Conservation (phyloP, 345 rosid species). For the Eucalyptus curtisii region DNA sequence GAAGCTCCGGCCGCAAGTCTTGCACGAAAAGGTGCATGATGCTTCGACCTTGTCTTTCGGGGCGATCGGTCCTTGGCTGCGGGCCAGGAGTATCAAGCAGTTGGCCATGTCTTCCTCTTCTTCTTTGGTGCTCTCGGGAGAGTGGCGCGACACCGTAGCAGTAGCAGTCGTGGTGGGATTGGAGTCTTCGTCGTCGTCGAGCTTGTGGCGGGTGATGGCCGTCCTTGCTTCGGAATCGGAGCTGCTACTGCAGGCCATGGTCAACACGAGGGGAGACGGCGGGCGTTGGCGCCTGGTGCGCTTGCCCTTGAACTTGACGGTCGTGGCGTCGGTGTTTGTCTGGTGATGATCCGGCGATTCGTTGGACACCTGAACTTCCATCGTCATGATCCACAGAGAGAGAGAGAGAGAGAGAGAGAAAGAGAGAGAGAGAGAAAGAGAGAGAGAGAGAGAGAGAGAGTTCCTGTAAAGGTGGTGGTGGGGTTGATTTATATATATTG, state of each 20-base stretch:
- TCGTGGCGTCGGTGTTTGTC: neutral
- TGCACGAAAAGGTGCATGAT: slow-evolving; percentile 41
- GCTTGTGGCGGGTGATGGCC: neutral
- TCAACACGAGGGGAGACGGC: slow-evolving; percentile 25
- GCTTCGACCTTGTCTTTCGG: neutral
- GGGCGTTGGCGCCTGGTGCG: slow-evolving; percentile 66
- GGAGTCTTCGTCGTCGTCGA: neutral
- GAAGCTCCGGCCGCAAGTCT: slow-evolving; percentile 71
- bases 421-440: neutral
- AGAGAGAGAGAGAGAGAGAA: neutral
- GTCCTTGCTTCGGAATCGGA: neutral
- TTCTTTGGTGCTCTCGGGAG: slow-evolving; percentile 5
- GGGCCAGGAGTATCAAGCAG: slow-evolving; percentile 57
- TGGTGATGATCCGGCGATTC: neutral
- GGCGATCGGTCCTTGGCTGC: neutral
- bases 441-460: neutral
- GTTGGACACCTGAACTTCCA: slow-evolving; percentile 2
- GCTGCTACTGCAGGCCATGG: slow-evolving; percentile 11
- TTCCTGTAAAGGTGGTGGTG: neutral
- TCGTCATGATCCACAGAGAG: neutral
- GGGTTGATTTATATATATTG: neutral
- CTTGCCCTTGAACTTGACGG: slow-evolving; percentile 28
- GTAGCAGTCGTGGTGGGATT: neutral
- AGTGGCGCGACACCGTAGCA: neutral
- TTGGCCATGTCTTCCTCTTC: slow-evolving; percentile 56